Percentiles rank a stretch among this genome's conserved stretches.
Conservation (phyloP, 345 rosid genomes). For the Geranium brycei region DNA sequence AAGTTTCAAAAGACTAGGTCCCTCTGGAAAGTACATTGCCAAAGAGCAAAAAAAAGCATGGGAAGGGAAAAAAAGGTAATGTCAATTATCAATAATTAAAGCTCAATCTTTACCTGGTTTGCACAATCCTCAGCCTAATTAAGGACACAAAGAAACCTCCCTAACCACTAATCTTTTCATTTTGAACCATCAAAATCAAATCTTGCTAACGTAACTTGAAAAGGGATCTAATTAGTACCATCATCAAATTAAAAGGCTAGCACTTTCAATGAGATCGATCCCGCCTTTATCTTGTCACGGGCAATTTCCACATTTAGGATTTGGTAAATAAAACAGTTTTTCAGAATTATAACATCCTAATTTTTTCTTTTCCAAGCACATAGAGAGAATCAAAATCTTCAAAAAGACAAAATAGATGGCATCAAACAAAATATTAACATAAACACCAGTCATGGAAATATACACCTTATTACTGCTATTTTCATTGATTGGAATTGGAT, state of each 20-base stretch:
- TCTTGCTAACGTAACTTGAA: too few relatives aligned
- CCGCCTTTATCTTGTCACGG: too few relatives aligned
- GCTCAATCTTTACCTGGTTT: not conserved
- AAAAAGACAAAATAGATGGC: constrained; percentile 15
- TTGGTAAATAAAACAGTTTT: constrained; percentile 4
- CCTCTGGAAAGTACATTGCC: constrained; percentile 24
- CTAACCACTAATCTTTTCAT: not conserved
- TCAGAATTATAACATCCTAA: not conserved
- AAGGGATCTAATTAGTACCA: too few relatives aligned
- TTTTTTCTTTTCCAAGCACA: not conserved
- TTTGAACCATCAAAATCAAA: too few relatives aligned
- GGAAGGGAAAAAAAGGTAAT: constrained; percentile 1
- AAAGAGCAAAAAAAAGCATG: constrained; percentile 8
- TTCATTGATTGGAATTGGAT: too few relatives aligned
- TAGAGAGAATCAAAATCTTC: too few relatives aligned
- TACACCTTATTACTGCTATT: constrained; percentile 9
- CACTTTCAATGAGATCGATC: too few relatives aligned
- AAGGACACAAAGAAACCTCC: not conserved
- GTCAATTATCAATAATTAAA: constrained; percentile 13
- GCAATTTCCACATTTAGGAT: too few relatives aligned
- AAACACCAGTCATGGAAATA: not conserved
- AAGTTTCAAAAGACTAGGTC: constrained; percentile 27
- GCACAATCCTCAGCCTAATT: too few relatives aligned
- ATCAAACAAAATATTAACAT: not conserved
- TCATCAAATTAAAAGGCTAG: too few relatives aligned